Evolutionary conservation across 31 red algal species (phyloP), one percentile per base, ranked within the genome.

Genomic region (Asparagopsis taxiformis): DNA sequence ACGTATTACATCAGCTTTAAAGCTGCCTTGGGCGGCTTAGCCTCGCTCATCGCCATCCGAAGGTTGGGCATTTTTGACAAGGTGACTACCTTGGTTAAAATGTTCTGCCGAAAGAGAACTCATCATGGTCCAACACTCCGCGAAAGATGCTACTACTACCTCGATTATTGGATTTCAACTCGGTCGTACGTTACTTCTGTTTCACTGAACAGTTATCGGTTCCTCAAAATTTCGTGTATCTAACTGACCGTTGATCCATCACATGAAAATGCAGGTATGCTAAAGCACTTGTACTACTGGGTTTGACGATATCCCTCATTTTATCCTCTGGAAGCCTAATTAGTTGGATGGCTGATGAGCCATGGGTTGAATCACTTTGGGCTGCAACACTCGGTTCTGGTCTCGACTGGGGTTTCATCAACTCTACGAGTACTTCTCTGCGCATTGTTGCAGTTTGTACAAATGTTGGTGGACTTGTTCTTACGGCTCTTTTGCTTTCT

Each of bases 151-250:
- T 87, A 77, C 17, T 87, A 87, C 34, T 87, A 77, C 43, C 52
- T 87, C 16, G 70, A 87, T 44, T 87, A 87, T 43, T 87, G 83
- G 83, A 65, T 87, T 26, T 87, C 83, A 77, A 87, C 83, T 44
- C 67, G 75, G 31, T 62, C 69, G 81, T 85, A 85, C 68, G 81
- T 85, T 61, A 17, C 28, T 0, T 33, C 61, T 8, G n/a, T n/a
- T n/a, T n/a, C n/a, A n/a, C n/a, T n/a, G n/a, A n/a, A n/a, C n/a
- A n/a, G n/a, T n/a, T n/a, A n/a, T n/a, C n/a, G n/a, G n/a, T n/a
- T n/a, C n/a, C n/a, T n/a, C n/a, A n/a, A n/a, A n/a, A n/a, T n/a
- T n/a, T n/a, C n/a, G n/a, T n/a, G n/a, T n/a, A n/a, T n/a, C n/a
- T n/a, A n/a, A n/a, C n/a, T n/a, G n/a, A n/a, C n/a, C n/a, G n/a